Percentiles rank a stretch among this genome's conserved stretches.
Evolutionary conservation across 306 rosid species (phyloP).

Genomic region (Fagus crenata): DNA sequence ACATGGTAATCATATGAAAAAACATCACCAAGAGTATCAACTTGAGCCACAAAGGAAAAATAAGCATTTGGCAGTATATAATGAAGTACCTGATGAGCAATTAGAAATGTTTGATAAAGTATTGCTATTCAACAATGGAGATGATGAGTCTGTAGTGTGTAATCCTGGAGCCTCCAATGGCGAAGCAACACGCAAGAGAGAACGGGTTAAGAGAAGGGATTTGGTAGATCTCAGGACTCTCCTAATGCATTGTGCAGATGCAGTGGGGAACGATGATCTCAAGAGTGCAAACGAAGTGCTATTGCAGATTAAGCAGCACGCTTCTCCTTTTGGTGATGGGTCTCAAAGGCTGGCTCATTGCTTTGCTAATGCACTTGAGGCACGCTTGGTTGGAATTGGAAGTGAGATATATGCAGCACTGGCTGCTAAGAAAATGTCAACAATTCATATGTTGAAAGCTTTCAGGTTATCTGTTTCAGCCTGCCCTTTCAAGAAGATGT

Average conservation of each 20-base stretch:
- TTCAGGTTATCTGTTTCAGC: slow-evolving; percentile 44
- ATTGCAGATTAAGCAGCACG: slow-evolving; percentile 58
- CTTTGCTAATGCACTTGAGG: slow-evolving; percentile 62
- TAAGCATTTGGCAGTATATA: slow-evolving; percentile 40
- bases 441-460: slow-evolving; percentile 58
- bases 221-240: slow-evolving; percentile 58
- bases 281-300: slow-evolving; percentile 57
- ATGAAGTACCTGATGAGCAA: slow-evolving; percentile 25
- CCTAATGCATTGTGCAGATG: slow-evolving; percentile 71
- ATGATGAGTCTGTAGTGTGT: slow-evolving; percentile 15
- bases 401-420: slow-evolving; percentile 18
- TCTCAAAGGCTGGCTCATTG: slow-evolving; percentile 66
- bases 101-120: slow-evolving; percentile 40
- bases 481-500: slow-evolving; percentile 57
- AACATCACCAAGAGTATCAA: slow-evolving; percentile 9
- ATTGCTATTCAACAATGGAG: slow-evolving; percentile 24
- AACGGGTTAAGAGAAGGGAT: slow-evolving; percentile 17
- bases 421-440: slow-evolving; percentile 20
- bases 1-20: slow-evolving; percentile 5
- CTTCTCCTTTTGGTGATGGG: slow-evolving; percentile 65
- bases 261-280: slow-evolving; percentile 57
- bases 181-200: slow-evolving; percentile 31
- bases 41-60: slow-evolving; percentile 36
- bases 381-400: slow-evolving; percentile 48
- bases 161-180: slow-evolving; percentile 29